Evolutionary conservation across 306 rosid species (phyloP).

Genomic region (Rubus parviflorus): DNA sequence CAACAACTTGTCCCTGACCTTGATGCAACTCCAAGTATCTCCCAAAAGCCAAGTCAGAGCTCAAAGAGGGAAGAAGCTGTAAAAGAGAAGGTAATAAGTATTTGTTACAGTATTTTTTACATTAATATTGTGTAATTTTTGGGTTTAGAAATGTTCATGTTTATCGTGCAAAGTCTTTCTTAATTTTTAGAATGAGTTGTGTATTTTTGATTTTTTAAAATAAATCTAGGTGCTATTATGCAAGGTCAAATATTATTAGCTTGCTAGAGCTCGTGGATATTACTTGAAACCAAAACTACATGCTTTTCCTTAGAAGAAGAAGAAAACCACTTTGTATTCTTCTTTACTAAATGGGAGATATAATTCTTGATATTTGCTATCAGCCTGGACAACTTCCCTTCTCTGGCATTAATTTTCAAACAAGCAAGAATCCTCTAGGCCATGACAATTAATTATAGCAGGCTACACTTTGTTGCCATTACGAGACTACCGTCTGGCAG

Average conservation of each 20-base stretch:
- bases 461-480: no score
- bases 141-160: not conserved
- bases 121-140: not conserved
- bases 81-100: conserved; percentile 67
- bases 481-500: no score
- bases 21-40: conserved; percentile 41
- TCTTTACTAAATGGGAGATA: not conserved
- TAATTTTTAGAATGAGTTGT: not conserved
- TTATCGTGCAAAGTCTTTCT: not conserved
- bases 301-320: not conserved
- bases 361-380: not conserved
- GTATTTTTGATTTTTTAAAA: not conserved
- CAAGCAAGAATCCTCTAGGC: not conserved
- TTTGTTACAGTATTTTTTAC: not conserved
- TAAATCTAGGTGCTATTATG: not conserved
- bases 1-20: conserved; percentile 72
- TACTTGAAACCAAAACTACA: not conserved
- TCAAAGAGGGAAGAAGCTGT: conserved; percentile 65
- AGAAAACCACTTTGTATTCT: not conserved
- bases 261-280: not conserved
- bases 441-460: not conserved
- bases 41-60: conserved; percentile 62
- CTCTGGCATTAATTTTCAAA: not conserved
- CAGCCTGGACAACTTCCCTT: not conserved
- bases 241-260: not conserved